Evolutionary conservation across 2,329 filamentous ascomycete species (phyloP), one percentile per base, ranked within the genome.

Genomic region (Penicillium sp.): DNA sequence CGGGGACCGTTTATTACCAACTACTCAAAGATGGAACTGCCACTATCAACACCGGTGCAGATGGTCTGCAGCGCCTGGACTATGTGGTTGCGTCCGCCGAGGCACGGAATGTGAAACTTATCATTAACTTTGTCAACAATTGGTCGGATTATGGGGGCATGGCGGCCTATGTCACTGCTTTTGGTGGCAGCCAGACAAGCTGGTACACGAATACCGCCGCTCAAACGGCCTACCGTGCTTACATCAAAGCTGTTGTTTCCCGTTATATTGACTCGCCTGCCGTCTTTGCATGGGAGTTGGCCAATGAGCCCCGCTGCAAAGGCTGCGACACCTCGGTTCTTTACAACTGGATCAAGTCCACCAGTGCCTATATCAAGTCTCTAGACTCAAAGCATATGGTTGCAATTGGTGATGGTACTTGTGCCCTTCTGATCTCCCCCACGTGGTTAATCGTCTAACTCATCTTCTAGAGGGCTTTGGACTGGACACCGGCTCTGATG

Each of bases 131-230:
- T 35, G 79, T 85, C 48, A 86, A 86, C 68, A 80, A 85, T 68
- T 87, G 82, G 82, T 72, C 72, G 40, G 83, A 86, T 60, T 85
- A 83, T 38, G 82, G 82, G 26, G 81, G 82, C 42, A 83, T 84
- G 68, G 70, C 72, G 10, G 77, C 77, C 2, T 84, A 83, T 57
- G 74, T 75, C 39, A 69, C 64, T 10, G 77, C 75, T 2, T 82
- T 78, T 49, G 79, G 77, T 33, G 76, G 75, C 43, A 63, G 63
- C 48, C 71, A 78, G 51, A 71, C 70, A 13, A 69, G 69, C 6
- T 85, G 80, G 75, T 85, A 82, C 66, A 79, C 75, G 19, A 75
- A 77, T 57, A 58, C 69, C 0, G 66, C 67, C 0, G 75, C 75
- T 7, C 79, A 82, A 64, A 59, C 69, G 0, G 76, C 81, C 49